phyloP scores from a whole-genome alignment of 2,329 filamentous ascomycete genomes.

The Fusarium illudens region DNA sequence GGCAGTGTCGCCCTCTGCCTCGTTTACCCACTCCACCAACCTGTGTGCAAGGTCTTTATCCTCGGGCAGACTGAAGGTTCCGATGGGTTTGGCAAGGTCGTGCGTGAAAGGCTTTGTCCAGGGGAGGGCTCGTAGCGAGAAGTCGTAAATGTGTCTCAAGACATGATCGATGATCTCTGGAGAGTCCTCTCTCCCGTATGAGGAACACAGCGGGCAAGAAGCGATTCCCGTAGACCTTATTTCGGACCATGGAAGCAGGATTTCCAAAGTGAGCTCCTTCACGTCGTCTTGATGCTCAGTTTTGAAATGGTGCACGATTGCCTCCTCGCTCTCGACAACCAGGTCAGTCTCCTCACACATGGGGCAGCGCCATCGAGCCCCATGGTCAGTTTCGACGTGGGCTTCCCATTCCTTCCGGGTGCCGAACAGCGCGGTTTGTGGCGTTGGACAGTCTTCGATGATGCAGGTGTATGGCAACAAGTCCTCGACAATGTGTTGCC shows the following conservation, averaged over 20 bases:
- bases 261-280: background rate
- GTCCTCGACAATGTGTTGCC: background rate
- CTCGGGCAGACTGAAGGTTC: background rate
- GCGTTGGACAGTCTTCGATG: background rate
- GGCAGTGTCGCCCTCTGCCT: too few relatives aligned
- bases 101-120: background rate
- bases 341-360: background rate
- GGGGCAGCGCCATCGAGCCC: background rate
- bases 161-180: background rate
- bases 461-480: background rate
- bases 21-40: background rate
- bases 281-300: background rate
- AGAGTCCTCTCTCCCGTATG: background rate
- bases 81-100: background rate
- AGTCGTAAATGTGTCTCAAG: background rate
- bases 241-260: background rate
- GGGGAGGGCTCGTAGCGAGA: background rate
- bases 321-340: background rate
- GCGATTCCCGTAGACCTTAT: background rate
- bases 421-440: too few relatives aligned
- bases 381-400: background rate
- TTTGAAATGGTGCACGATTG: background rate
- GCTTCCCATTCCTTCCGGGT: background rate
- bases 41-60: background rate
- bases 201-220: background rate